Evolutionary conservation across 2,329 filamentous ascomycete species (phyloP), one percentile per base, ranked within the genome.

Genomic region (Alternaria rosae): DNA sequence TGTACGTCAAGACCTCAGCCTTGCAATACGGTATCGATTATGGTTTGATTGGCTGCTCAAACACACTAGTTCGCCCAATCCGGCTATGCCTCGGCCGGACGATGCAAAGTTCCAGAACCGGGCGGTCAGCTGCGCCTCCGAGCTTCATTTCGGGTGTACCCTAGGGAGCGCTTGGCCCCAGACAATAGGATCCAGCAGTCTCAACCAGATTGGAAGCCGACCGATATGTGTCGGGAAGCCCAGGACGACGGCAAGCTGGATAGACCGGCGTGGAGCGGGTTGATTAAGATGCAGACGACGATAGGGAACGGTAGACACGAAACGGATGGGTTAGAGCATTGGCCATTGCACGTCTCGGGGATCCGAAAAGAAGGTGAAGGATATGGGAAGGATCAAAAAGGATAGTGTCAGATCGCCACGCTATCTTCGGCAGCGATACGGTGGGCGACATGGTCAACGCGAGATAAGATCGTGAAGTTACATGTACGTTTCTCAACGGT

Each of bases 121-220:
- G 15, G 54, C 25, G 21, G 48, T 50, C 11, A 35, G 54, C 59
- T 61, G 63, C 60, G 63, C 54, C 56, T 62, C 43, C 28, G 23
- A 61, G 59, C 54, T 47, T 60, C 60, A 63, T 64, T 54, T 66
- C 61, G 66, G 63, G 28, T 62, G 51, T 56, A 60, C 52, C 60
- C 55, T 59, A 59, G 30, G 30, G 21, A 12, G 59, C 38, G n/a
- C 43, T 57, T 60, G 43, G 35, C 44, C 35, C 57, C 43, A 51
- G 50, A 30, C 52, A 44, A 28, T 15, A 13, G 41, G 28, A 23
- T 44, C 32, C 41, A 45, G 35, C 44, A 44, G 44, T 21, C 58
- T 50, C 45, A 51, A 47, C 41, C 30, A 35, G n/a, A 26, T 32
- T 48, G 54, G 35, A 38, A 38, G n/a, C 10, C 11, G 30, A 20